A percentile compares a stretch with the other conserved stretches of the same genome.
Evolutionary conservation across 192 early-diverging fungal genomes (phyloP).

Genomic region (Martensiomyces pterosporus): DNA sequence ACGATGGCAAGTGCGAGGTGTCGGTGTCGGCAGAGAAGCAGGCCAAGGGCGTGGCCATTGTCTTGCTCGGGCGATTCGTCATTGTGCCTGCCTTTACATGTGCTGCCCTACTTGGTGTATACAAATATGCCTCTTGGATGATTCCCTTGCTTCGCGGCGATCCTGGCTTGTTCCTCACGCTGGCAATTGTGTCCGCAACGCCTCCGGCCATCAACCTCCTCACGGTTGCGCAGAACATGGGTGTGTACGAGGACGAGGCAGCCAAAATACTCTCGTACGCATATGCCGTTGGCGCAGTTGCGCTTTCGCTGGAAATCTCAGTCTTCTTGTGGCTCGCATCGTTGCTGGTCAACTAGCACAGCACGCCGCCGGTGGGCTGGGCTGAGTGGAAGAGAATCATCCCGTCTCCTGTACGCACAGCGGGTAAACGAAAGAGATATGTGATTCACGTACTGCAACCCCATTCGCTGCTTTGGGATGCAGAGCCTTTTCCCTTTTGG

Average conservation of each 20-base stretch:
- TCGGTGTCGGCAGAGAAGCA: constrained; percentile 10
- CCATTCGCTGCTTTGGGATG: too few relatives aligned
- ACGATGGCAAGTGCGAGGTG: background rate
- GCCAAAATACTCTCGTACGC: constrained; percentile 59
- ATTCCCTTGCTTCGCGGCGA: constrained; percentile 46
- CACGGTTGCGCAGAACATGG: constrained; percentile 61
- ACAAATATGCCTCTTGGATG: constrained; percentile 25
- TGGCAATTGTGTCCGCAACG: constrained; percentile 57
- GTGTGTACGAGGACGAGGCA: constrained; percentile 62
- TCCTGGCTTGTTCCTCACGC: constrained; percentile 56
- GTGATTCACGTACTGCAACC: constrained; percentile 4
- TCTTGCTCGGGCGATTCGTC: constrained; percentile 41
- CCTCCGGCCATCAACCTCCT: constrained; percentile 67
- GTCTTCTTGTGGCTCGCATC: constrained; percentile 34
- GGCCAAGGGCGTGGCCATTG: constrained; percentile 20
- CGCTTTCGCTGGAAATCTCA: constrained; percentile 29
- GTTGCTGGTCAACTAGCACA: background rate
- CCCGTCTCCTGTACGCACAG: too few relatives aligned
- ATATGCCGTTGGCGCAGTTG: constrained; percentile 44
- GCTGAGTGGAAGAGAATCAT: too few relatives aligned
- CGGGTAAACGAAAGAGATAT: background rate
- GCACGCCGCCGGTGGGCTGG: too few relatives aligned
- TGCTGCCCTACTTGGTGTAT: constrained; percentile 20
- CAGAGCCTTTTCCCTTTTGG: too few relatives aligned
- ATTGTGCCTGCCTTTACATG: constrained; percentile 28